These are phyloP conservation scores for Ustilago bromivora DNA, from an alignment of 1,284 basidiomycete species.

Conservation along the genomic window DNA sequence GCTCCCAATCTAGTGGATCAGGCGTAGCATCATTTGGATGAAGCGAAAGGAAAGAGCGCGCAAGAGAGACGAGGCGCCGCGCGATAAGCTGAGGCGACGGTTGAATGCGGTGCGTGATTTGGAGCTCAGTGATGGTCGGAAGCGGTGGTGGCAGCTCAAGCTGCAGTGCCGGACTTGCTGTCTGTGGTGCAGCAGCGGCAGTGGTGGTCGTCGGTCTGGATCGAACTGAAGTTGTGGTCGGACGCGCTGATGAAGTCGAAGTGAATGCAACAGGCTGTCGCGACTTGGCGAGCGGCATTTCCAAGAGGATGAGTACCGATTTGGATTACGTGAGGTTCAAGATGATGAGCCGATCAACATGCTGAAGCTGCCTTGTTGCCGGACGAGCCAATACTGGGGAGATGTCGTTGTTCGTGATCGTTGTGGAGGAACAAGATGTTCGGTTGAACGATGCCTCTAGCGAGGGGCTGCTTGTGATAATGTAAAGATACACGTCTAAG, in stretches of 20 bases:
- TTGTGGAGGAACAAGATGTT: background rate
- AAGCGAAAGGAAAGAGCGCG: slow-evolving; percentile 38
- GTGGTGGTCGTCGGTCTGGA: slow-evolving; percentile 4
- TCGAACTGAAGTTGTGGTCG: slow-evolving; percentile 18
- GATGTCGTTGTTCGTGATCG: background rate
- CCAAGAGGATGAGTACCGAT: background rate
- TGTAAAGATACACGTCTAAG: background rate
- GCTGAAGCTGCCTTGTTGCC: slow-evolving; percentile 2
- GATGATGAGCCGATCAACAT: background rate
- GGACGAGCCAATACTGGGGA: background rate
- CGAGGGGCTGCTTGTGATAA: background rate
- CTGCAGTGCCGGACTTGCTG: slow-evolving; percentile 12
- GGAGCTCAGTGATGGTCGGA: slow-evolving; percentile 32
- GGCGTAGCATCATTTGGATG: slow-evolving; percentile 1
- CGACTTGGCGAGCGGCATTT: slow-evolving; percentile 46
- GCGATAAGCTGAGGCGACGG: slow-evolving; percentile 28
- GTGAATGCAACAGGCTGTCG: slow-evolving; percentile 33
- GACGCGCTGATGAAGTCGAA: slow-evolving; percentile 25
- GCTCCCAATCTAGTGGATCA: slow-evolving; percentile 37
- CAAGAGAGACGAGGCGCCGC: slow-evolving; percentile 36
- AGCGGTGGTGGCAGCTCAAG: slow-evolving; percentile 38
- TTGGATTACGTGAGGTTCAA: background rate
- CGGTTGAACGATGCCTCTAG: background rate
- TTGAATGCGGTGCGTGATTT: slow-evolving; percentile 14
- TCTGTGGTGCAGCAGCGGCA: slow-evolving; percentile 1